phyloP scores from a whole-genome alignment of 805 yeast genomes.

The Maudiozyma saulgeensis region DNA sequence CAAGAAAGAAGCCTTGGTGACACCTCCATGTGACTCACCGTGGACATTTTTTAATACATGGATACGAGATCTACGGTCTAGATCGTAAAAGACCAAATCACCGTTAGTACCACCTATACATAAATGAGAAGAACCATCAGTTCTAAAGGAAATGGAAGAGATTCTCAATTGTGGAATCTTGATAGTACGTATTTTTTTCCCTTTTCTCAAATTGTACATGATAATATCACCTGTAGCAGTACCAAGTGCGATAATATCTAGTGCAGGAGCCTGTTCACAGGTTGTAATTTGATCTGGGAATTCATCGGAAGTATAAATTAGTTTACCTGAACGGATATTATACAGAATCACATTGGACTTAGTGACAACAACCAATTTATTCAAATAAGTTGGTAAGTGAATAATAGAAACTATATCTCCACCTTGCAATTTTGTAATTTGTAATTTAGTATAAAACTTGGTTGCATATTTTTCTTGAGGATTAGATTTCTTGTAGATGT shows the following conservation, averaged over 20 bases:
- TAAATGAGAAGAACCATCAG: slow-evolving; percentile 79
- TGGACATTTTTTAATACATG: slow-evolving; percentile 71
- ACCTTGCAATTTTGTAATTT: slow-evolving; percentile 43
- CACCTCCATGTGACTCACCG: slow-evolving; percentile 65
- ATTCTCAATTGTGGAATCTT: slow-evolving; percentile 34
- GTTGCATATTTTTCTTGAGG: slow-evolving; percentile 36
- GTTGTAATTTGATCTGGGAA: slow-evolving; percentile 52
- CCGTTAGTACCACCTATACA: slow-evolving; percentile 75
- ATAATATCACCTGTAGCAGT: slow-evolving; percentile 55
- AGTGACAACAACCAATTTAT: slow-evolving; percentile 82
- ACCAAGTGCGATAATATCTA: slow-evolving; percentile 77
- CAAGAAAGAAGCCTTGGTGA: slow-evolving; percentile 60
- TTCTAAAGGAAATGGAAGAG: slow-evolving; percentile 70
- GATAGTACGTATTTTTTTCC: slow-evolving; percentile 44
- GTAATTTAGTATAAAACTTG: slow-evolving; percentile 59
- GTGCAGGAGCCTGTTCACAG: slow-evolving; percentile 76
- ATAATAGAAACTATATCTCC: slow-evolving; percentile 51
- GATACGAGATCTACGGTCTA: slow-evolving; percentile 60
- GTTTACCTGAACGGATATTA: slow-evolving; percentile 71
- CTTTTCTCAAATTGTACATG: slow-evolving; percentile 61
- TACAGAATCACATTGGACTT: slow-evolving; percentile 47
- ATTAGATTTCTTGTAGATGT: slow-evolving; percentile 43
- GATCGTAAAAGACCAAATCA: slow-evolving; percentile 77
- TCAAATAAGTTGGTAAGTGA: slow-evolving; percentile 88
- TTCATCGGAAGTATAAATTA: slow-evolving; percentile 48